Conservation (phyloP, 108 stramenopile species). For the Schizochytrium sp. region DNA sequence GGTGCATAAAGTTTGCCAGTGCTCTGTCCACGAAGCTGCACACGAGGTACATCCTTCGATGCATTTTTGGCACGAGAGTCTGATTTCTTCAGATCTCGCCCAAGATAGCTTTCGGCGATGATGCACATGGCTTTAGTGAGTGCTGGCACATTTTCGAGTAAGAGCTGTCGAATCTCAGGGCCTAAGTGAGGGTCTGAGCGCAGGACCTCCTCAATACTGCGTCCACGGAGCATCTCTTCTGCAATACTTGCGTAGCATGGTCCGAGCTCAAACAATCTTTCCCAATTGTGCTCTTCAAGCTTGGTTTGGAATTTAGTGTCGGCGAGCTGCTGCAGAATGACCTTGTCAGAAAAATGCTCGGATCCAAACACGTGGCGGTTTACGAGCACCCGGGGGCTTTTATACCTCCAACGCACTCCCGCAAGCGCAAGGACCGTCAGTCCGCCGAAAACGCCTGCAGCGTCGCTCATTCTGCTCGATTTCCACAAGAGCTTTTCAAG, state of each 20-base stretch:
- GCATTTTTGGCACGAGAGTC: not conserved
- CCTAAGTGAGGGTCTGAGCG: not conserved
- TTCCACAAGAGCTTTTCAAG: too few species aligned
- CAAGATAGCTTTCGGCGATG: constrained; percentile 44
- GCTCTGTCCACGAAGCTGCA: not conserved
- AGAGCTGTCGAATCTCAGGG: not conserved
- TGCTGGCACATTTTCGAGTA: not conserved
- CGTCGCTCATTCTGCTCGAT: not conserved
- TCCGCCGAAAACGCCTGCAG: not conserved
- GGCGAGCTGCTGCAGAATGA: constrained; percentile 41
- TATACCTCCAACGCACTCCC: constrained; percentile 10
- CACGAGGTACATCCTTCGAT: constrained; percentile 6
- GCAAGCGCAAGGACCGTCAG: constrained; percentile 17
- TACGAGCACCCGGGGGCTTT: not conserved
- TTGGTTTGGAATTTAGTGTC: constrained; percentile 8
- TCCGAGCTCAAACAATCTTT: not conserved
- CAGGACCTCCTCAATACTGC: not conserved
- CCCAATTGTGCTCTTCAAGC: constrained; percentile 22
- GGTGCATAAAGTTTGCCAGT: not conserved
- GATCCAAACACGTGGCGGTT: not conserved
- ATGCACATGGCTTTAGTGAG: not conserved
- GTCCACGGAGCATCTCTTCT: not conserved
- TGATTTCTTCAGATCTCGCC: not conserved
- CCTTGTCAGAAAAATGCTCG: constrained; percentile 44
- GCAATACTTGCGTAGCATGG: constrained; percentile 29